Conservation (phyloP, 768 basidiomycete species). For the Pisolithus microcarpus region DNA sequence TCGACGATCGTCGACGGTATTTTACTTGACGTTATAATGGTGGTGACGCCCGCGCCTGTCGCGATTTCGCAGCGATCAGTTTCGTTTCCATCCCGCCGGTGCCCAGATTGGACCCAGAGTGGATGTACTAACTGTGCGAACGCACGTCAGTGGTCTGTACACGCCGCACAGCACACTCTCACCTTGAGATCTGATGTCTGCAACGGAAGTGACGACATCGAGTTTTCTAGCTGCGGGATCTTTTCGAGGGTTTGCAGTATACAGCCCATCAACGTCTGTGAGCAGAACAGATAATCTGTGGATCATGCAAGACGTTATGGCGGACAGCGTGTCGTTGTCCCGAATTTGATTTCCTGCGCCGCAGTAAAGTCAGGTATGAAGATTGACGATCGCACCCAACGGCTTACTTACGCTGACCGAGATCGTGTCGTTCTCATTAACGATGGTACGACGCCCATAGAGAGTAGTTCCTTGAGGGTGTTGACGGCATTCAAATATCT, state of each 20-base stretch:
- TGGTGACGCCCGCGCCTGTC: conserved; percentile 89
- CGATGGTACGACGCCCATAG: conserved; percentile 97
- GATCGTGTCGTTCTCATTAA: conserved; percentile 98
- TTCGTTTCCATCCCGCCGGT: conserved; percentile 99
- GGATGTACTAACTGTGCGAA: conserved; percentile 70
- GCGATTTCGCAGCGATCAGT: conserved; percentile 95
- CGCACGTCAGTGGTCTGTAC: neutral
- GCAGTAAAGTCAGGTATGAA: neutral
- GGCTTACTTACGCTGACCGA: conserved; percentile 79
- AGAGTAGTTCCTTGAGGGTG: conserved; percentile 84
- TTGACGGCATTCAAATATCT: conserved; percentile 96
- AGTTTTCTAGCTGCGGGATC: conserved; percentile 78
- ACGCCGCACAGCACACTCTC: conserved; percentile 5
- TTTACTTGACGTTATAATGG: conserved; percentile 83
- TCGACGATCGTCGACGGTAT: conserved; percentile 64
- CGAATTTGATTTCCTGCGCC: conserved; percentile 95
- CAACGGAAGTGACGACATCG: conserved; percentile 74
- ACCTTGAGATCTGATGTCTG: conserved; percentile 79
- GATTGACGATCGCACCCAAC: neutral
- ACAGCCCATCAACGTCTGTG: conserved; percentile 94
- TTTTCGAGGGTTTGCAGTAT: conserved; percentile 91
- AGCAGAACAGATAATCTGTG: conserved; percentile 97
- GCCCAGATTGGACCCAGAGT: conserved; percentile 91
- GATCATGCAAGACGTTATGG: conserved; percentile 95
- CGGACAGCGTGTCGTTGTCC: conserved; percentile 98